Percentiles rank a stretch among this genome's conserved stretches.
Evolutionary conservation across 2,329 filamentous ascomycete genomes (phyloP).

Genomic region (Alternaria triticina): DNA sequence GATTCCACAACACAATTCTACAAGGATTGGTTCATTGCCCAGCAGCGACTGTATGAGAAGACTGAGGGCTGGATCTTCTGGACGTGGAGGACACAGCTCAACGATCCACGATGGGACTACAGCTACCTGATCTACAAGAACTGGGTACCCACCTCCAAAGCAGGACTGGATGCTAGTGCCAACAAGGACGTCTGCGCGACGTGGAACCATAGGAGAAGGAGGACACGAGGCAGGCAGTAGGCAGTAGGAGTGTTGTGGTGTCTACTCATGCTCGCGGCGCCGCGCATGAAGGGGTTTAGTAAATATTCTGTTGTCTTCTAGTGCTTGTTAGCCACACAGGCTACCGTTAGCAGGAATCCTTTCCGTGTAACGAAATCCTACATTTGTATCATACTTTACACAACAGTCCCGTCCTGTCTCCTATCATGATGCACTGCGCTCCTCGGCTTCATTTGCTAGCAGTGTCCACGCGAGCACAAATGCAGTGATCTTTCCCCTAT

Average conservation of each 20-base stretch:
- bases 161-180: slow-evolving; percentile 5
- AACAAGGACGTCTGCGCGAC: slow-evolving; percentile 1
- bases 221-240: background rate
- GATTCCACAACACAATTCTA: slow-evolving; percentile 58
- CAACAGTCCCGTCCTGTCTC: background rate
- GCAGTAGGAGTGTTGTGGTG: background rate
- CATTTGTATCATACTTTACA: background rate
- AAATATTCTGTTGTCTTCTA: background rate
- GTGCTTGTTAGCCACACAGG: background rate
- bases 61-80: slow-evolving; percentile 65
- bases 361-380: background rate
- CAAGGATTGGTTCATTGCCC: slow-evolving; percentile 62
- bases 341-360: background rate
- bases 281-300: background rate
- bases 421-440: background rate
- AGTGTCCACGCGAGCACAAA: background rate
- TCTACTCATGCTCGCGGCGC: background rate
- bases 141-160: slow-evolving; percentile 8
- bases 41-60: slow-evolving; percentile 62
- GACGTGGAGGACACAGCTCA: slow-evolving; percentile 62
- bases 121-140: slow-evolving; percentile 22
- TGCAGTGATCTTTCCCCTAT: background rate
- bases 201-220: slow-evolving; percentile 7
- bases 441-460: background rate
- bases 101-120: slow-evolving; percentile 61